A percentile compares a stretch with the other conserved stretches of the same genome.
Evolutionary conservation across 2,329 filamentous ascomycete species (phyloP).

Genomic region (Exophiala calicioides): DNA sequence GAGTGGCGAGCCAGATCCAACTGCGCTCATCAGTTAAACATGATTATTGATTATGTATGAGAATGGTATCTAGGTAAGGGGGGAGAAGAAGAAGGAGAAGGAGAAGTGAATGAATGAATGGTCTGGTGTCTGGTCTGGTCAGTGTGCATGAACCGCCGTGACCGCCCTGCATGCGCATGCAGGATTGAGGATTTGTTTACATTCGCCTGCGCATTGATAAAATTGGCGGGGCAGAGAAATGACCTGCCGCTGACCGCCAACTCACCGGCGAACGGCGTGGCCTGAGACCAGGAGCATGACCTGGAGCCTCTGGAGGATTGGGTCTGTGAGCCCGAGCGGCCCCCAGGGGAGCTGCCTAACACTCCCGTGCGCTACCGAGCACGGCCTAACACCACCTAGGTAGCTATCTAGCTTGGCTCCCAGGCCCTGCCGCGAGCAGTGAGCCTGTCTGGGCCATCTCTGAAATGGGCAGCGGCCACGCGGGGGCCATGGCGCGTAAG

Average conservation of each 20-base stretch:
- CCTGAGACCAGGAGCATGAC: neutral
- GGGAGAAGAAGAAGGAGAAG: neutral
- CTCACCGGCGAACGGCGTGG: neutral
- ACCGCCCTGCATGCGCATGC: neutral
- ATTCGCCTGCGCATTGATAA: constrained; percentile 14
- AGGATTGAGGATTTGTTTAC: constrained; percentile 9
- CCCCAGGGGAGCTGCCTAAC: too few species aligned
- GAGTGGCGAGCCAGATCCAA: constrained; percentile 1
- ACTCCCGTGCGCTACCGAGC: too few species aligned
- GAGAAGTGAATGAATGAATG: too few species aligned
- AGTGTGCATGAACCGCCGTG: neutral
- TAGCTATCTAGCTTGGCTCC: too few species aligned
- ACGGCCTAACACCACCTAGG: too few species aligned
- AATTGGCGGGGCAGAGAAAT: constrained; percentile 5
- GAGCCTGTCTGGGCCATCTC: too few species aligned
- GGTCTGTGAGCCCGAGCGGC: neutral
- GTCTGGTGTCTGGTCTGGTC: too few species aligned
- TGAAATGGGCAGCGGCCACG: too few species aligned
- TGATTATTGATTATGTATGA: neutral
- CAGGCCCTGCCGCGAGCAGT: too few species aligned
- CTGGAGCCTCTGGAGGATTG: too few species aligned
- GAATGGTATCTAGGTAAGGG: neutral
- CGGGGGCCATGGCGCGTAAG: too few species aligned
- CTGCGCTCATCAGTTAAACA: neutral
- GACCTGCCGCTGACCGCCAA: too few species aligned